Evolutionary conservation across 805 yeast species (phyloP), one percentile per base, ranked within the genome.

Genomic region (Candida tallmaniae): DNA sequence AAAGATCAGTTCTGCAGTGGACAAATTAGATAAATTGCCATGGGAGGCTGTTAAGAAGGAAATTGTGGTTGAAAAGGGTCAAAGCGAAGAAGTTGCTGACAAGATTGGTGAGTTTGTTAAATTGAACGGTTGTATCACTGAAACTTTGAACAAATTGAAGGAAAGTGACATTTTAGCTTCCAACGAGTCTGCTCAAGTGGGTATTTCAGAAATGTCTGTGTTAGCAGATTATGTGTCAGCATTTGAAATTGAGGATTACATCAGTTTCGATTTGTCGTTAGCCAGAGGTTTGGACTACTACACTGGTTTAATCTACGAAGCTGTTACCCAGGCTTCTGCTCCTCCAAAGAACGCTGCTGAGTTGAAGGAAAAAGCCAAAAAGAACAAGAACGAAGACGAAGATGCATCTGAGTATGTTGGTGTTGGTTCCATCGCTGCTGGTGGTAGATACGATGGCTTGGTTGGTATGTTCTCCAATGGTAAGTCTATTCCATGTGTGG

Each of bases 221-320:
- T 73, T 86, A 56, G 80, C 84, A 40, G 81, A 78, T 26, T 93
- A 85, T 50, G 72, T 83, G 10, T 85, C 85, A 45, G 94, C 96
- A 5, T 87, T 87, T 51, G 83, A 73, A n/a, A 78, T 87, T 43
- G 73, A 73, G 35, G 44, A 69, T 10, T 75, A 61, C 60, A 70
- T 87, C 41, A 81, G 90, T 9, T 90, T 93, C 48, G 98, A 93
- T 62, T 73, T 93, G 61, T 89, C 97, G 3, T 70, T 93, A 46
- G 98, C 98, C 27, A 80, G 98, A 71, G 98, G 98, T 32, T 75
- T 93, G 51, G 98, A 93, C 63, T 93, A 93, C 64, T 93, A 93
- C 67, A 93, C 98, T 10, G 98, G 98, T 24, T 73, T 93, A 45
- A 93, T 93, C 46, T 93, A 88, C 62, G 98, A 93, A 63, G 96